Evolutionary conservation across 805 yeast species (phyloP).

Genomic region (Kluyveromyces nonfermentans): DNA sequence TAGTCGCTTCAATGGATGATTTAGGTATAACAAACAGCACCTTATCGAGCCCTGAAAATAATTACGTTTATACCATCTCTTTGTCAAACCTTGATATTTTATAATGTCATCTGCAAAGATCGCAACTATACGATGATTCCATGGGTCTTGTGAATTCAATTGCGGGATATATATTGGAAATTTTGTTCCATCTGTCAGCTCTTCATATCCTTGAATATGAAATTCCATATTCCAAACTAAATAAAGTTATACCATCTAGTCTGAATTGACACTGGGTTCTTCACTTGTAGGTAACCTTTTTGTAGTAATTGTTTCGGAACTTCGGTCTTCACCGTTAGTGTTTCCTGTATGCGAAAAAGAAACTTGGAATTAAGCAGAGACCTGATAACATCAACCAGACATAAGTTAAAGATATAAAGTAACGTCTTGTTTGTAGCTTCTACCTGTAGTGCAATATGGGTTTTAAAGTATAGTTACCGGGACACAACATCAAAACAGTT

Average conservation of each 20-base stretch:
- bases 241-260: not conserved
- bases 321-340: conserved; percentile 6
- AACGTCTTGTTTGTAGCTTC: too few relatives aligned
- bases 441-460: too few relatives aligned
- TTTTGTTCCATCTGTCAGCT: not conserved
- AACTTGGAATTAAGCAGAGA: not conserved
- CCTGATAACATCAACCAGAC: not conserved
- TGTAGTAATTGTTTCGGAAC: too few relatives aligned
- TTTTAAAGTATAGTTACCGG: too few relatives aligned
- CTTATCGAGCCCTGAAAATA: conserved; percentile 12
- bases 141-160: conserved; percentile 29
- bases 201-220: conserved; percentile 2
- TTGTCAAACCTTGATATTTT: conserved; percentile 9
- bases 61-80: conserved; percentile 17
- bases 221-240: not conserved
- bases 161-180: conserved; percentile 15
- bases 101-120: conserved; percentile 27
- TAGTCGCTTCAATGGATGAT: conserved; percentile 35
- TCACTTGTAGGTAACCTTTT: not conserved
- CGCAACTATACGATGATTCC: conserved; percentile 23
- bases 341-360: not conserved
- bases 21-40: conserved; percentile 28
- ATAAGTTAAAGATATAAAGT: not conserved
- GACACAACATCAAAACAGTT: not conserved
- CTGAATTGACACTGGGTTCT: too few relatives aligned